Conservation (phyloP, 495 filamentous ascomycete species). For the Neurospora tetraspora region DNA sequence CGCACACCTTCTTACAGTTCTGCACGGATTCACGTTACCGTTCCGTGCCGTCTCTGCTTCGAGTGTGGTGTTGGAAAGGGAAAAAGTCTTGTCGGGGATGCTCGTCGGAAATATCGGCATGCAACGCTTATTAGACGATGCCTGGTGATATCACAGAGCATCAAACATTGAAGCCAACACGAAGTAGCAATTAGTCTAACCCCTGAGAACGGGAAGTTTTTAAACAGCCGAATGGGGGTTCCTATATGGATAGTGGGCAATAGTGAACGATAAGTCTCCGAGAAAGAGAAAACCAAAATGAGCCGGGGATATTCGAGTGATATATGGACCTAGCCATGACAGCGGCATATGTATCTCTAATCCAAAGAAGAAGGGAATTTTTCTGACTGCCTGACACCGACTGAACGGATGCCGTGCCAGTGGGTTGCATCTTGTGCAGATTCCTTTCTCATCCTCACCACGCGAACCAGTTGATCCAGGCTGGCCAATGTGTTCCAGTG, state of each 20-base stretch:
- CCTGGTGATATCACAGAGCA: background rate
- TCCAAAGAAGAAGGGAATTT: background rate
- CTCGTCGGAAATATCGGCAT: background rate
- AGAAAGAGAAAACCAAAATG: background rate
- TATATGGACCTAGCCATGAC: background rate
- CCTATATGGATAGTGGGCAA: background rate
- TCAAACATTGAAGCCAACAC: background rate
- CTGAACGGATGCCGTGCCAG: background rate
- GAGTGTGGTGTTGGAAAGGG: background rate
- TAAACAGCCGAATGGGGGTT: background rate
- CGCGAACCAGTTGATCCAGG: background rate
- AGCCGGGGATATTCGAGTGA: background rate
- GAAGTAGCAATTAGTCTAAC: background rate
- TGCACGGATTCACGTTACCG: background rate
- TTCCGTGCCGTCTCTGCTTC: background rate
- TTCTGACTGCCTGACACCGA: background rate
- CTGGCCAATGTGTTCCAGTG: background rate
- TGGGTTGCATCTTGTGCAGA: background rate
- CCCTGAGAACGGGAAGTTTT: background rate
- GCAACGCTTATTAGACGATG: background rate
- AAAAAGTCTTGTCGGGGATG: background rate
- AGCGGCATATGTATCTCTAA: background rate
- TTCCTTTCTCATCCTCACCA: background rate
- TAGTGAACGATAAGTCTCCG: background rate
- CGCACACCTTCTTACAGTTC: background rate